Evolutionary conservation across 2,329 filamentous ascomycete species (phyloP).

Genomic region (Penicillium frequentans): DNA sequence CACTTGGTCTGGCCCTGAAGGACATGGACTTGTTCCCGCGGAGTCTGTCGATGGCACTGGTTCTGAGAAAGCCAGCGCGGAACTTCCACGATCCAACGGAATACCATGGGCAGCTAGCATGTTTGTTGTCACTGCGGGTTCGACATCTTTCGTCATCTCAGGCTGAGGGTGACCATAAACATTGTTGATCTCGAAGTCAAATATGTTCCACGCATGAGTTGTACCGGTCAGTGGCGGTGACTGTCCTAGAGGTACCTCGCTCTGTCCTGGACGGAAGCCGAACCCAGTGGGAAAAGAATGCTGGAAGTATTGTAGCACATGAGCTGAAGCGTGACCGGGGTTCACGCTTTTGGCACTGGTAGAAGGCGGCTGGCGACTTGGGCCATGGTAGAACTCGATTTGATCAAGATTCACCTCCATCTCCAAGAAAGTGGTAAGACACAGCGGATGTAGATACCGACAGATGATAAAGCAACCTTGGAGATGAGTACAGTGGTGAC

Average conservation of each 20-base stretch:
- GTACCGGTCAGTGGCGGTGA: not conserved
- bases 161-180: not conserved
- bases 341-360: too few relatives aligned
- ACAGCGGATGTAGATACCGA: too few relatives aligned
- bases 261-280: slow-evolving; percentile 5
- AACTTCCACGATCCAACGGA: slow-evolving; percentile 4
- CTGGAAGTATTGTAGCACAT: too few relatives aligned
- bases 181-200: slow-evolving; percentile 9
- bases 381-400: too few relatives aligned
- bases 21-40: not conserved
- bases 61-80: slow-evolving; percentile 5
- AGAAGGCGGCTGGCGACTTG: too few relatives aligned
- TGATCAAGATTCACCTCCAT: too few relatives aligned
- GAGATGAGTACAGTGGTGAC: too few relatives aligned
- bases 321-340: too few relatives aligned
- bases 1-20: not conserved
- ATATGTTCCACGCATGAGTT: slow-evolving; percentile 10
- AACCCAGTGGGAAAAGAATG: slow-evolving; percentile 2
- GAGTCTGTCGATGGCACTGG: slow-evolving; percentile 1
- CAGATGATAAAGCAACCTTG: too few relatives aligned
- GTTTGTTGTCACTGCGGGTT: slow-evolving; percentile 1
- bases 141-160: slow-evolving; percentile 3
- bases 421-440: too few relatives aligned
- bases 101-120: slow-evolving; percentile 7
- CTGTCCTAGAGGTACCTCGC: not conserved